Percentiles rank a stretch among this genome's conserved stretches.
Conservation (phyloP, 148 eudicot species). For the Agrostemma githago region DNA sequence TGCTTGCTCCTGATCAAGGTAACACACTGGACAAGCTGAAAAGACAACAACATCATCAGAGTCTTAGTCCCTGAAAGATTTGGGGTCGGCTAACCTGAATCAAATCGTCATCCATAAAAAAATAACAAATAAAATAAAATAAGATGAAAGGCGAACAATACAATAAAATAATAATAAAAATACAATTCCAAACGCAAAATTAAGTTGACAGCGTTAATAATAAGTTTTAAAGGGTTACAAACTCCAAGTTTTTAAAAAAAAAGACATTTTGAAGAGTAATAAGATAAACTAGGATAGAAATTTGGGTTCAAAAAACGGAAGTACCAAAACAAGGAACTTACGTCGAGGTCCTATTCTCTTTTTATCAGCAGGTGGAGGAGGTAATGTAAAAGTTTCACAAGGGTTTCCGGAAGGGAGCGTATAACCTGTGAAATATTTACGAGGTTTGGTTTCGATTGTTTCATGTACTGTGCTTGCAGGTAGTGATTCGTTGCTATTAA, state of each 20-base stretch:
- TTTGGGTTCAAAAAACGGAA: slow-evolving; percentile 1
- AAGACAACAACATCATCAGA: not conserved
- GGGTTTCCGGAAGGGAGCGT: slow-evolving; percentile 93
- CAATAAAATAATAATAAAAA: too few species aligned
- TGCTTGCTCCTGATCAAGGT: slow-evolving; percentile 80
- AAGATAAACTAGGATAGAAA: slow-evolving; percentile 2
- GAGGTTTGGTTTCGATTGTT: slow-evolving; percentile 29
- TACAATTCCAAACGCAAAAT: too few species aligned
- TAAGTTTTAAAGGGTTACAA: too few species aligned
- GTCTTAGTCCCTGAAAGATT: too few species aligned
- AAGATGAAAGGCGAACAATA: too few species aligned
- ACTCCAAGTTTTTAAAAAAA: too few species aligned
- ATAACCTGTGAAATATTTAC: slow-evolving; percentile 70
- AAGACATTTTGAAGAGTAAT: not conserved
- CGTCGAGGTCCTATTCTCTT: slow-evolving; percentile 94
- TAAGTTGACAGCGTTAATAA: too few species aligned
- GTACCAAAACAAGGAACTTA: slow-evolving; percentile 39
- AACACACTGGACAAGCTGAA: slow-evolving; percentile 98
- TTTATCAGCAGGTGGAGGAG: slow-evolving; percentile 93
- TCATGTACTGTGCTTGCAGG: slow-evolving; percentile 15
- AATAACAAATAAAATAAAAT: too few species aligned
- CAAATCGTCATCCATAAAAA: too few species aligned
- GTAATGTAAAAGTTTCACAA: slow-evolving; percentile 75
- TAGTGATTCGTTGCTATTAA: slow-evolving; percentile 17
- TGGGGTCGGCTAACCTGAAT: too few species aligned